phyloP scores from a whole-genome alignment of 305 asterid species.

The Stenogyne calaminthoides region DNA sequence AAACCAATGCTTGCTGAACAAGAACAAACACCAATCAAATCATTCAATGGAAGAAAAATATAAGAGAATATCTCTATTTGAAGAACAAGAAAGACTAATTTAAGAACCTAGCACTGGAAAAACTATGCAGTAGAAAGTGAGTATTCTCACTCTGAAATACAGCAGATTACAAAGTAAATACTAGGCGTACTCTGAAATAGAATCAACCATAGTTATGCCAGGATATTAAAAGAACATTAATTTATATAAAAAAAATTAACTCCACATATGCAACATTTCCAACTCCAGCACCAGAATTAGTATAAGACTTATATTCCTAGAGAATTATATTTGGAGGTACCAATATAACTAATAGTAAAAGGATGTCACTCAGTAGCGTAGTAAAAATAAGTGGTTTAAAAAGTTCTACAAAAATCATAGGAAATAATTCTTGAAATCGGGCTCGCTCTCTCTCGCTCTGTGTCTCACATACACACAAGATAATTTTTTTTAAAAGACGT shows the following conservation, averaged over 20 bases:
- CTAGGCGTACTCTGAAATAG: neutral
- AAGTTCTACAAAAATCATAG: neutral
- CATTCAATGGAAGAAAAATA: neutral
- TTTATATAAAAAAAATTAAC: neutral
- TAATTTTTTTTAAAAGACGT: neutral
- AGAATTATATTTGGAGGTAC: neutral
- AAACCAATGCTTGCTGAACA: slow-evolving; percentile 14
- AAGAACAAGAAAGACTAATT: neutral
- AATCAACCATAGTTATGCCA: slow-evolving; percentile 1
- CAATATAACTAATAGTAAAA: neutral
- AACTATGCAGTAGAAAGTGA: neutral
- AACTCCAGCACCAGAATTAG: neutral
- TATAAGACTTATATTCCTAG: neutral
- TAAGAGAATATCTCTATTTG: slow-evolving; percentile 5
- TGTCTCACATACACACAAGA: neutral
- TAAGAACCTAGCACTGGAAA: slow-evolving; percentile 1
- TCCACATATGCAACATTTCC: neutral
- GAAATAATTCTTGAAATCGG: neutral
- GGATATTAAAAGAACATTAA: neutral
- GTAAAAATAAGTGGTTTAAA: neutral
- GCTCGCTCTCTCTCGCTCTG: neutral
- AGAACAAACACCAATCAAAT: neutral
- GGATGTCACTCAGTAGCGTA: neutral
- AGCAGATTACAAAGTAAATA: neutral
- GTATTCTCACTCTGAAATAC: neutral